Evolutionary conservation across 1,284 basidiomycete species (phyloP), one percentile per base, ranked within the genome.

Genomic region (Porodaedalea pini): DNA sequence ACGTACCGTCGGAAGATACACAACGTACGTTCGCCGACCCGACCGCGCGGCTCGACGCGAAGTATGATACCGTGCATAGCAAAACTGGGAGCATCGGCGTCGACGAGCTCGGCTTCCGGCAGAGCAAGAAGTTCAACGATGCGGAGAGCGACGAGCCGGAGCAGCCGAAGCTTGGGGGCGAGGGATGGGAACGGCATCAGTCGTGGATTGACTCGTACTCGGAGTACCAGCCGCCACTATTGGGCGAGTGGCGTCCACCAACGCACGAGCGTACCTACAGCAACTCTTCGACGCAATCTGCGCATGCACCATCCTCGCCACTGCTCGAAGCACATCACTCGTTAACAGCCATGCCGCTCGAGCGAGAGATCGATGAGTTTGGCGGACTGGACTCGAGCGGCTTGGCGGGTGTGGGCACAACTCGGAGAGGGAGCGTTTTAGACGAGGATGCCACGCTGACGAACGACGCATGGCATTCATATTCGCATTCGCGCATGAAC

Each of bases 351-450:
- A 65, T 65, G 8, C 67, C 67, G 8, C 61, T 54, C 13, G 64
- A 72, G 39, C 69, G 70, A 32, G 57, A 61, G 25, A 49, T 54
- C 41, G 51, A 55, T 32, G 23, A 49, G 23, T 49, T 40, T 21
- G 45, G 23, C 15, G 43, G 29, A 52, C 27, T 32, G 31, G n/a
- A 34, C 66, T 59, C 6, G 71, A 72, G 57, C 41, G 68, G 71
- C 34, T 77, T 79, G 77, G 72, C 71, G 3, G 78, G 77, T 1
- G 62, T 79, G 7, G 78, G 76, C 0, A 75, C 76, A 34, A 19
- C 69, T 17, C 66, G 67, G 31, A 61, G 72, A 1, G 64, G 68
- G 13, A 68, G 69, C 50, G 23, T 62, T 37, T 62, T 71, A 47
- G 64, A 64, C 48, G 32, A 23, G 7, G 51, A 51, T 36, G 32